These are phyloP conservation scores for Colletotrichum sp. DNA, from an alignment of 2,329 filamentous ascomycete species.

Conservation along the genomic window DNA sequence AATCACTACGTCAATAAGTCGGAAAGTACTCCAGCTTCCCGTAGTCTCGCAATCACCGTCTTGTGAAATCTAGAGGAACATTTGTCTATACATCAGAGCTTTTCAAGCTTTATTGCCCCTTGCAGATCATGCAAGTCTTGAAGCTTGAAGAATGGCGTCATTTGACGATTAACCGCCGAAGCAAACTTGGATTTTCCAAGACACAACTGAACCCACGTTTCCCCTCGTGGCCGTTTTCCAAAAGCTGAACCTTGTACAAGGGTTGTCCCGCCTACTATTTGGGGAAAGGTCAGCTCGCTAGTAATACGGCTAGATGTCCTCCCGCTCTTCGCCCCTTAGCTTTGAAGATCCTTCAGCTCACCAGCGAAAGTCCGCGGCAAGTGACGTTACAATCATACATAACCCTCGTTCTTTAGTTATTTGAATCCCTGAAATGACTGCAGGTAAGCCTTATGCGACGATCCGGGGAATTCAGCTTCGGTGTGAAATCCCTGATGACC, in stretches of 20 bases:
- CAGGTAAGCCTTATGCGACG: background rate
- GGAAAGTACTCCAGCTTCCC: background rate
- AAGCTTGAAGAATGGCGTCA: conserved; percentile 1
- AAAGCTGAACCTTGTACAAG: background rate
- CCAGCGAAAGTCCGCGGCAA: background rate
- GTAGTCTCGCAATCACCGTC: background rate
- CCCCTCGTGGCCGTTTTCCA: background rate
- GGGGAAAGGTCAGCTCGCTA: background rate
- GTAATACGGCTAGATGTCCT: background rate
- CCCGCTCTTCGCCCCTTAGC: background rate
- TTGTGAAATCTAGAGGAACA: background rate
- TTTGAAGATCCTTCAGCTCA: background rate
- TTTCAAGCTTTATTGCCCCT: background rate
- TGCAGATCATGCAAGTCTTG: background rate
- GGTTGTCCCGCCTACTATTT: background rate
- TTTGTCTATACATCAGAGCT: background rate
- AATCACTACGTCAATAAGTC: background rate
- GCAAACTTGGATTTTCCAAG: conserved; percentile 1
- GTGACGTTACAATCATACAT: background rate
- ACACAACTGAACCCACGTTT: background rate
- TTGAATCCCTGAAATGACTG: background rate
- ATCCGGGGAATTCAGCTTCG: background rate
- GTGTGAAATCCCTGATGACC: background rate
- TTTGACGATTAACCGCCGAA: background rate
- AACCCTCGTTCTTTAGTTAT: fast-evolving